phyloP scores from a whole-genome alignment of 169 alveolate genomes.

The Plasmodium sp. region DNA sequence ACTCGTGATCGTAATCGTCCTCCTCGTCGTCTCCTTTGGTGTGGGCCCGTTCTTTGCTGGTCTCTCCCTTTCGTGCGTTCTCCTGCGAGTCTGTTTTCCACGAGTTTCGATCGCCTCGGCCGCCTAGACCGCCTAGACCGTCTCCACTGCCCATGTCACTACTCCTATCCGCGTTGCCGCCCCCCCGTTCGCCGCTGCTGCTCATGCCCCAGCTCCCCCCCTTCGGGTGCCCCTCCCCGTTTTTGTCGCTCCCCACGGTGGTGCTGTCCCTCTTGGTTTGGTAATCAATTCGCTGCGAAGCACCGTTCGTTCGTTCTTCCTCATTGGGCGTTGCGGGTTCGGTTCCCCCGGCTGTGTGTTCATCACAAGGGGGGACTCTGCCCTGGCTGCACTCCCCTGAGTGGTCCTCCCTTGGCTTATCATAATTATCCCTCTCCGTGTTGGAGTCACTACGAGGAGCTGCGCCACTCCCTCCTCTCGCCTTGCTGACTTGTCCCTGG shows the following conservation, averaged over 20 bases:
- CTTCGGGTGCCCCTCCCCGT: neutral
- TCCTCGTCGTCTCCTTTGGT: neutral
- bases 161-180: neutral
- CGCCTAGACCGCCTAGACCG: neutral
- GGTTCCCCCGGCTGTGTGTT: neutral
- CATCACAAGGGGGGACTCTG: neutral
- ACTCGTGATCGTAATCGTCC: conserved; percentile 36
- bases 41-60: neutral
- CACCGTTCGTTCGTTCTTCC: neutral
- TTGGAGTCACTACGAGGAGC: neutral
- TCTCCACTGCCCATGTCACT: neutral
- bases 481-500: neutral
- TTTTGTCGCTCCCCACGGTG: neutral
- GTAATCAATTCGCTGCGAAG: neutral
- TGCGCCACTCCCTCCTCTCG: neutral
- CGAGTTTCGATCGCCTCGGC: neutral
- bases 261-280: neutral
- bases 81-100: neutral
- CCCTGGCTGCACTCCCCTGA: neutral
- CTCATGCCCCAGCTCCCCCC: neutral
- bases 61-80: neutral
- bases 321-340: neutral
- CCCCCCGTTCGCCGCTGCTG: neutral
- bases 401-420: neutral
- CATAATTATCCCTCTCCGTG: neutral